Percentiles rank a stretch among this genome's conserved stretches.
These are phyloP conservation scores for Verticillium tricorpus DNA, from an alignment of 2,329 filamentous ascomycete species.

Conservation along the genomic window DNA sequence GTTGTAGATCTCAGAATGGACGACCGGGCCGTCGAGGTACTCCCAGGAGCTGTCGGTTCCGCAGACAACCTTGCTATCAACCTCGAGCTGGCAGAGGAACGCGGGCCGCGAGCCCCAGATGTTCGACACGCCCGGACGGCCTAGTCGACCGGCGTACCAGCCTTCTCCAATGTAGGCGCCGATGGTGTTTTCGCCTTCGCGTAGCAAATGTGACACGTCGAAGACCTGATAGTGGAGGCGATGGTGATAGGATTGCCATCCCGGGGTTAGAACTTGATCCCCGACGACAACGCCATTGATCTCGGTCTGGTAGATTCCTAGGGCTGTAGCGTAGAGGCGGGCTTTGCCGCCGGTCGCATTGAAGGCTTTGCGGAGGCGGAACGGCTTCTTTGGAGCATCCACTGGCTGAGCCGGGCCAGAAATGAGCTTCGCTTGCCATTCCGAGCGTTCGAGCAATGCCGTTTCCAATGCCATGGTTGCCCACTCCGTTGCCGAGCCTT, in stretches of 20 bases:
- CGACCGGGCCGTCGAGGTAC: conserved; percentile 24
- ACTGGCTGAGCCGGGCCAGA: neutral
- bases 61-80: neutral
- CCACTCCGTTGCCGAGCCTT: conserved; percentile 4
- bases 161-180: conserved; percentile 45
- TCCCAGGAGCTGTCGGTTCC: conserved; percentile 33
- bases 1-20: conserved; percentile 42
- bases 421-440: neutral
- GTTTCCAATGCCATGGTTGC: conserved; percentile 19
- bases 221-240: conserved; percentile 48
- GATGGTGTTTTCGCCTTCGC: conserved; percentile 30
- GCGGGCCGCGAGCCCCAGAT: conserved; percentile 1
- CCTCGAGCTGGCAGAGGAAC: conserved; percentile 4
- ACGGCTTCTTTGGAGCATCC: conserved; percentile 20
- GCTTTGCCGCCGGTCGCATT: conserved; percentile 23
- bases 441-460: neutral
- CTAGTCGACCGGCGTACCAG: conserved; percentile 42
- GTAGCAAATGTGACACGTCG: conserved; percentile 39
- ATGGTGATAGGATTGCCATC: conserved; percentile 46
- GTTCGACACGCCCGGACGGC: conserved; percentile 7
- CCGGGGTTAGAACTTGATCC: conserved; percentile 38
- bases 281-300: conserved; percentile 40
- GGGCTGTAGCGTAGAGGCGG: conserved; percentile 39
- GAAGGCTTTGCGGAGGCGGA: conserved; percentile 30
- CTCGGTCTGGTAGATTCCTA: conserved; percentile 39